phyloP scores from a whole-genome alignment of 2,329 filamentous ascomycete species.

The Leptodontidium sp. region DNA sequence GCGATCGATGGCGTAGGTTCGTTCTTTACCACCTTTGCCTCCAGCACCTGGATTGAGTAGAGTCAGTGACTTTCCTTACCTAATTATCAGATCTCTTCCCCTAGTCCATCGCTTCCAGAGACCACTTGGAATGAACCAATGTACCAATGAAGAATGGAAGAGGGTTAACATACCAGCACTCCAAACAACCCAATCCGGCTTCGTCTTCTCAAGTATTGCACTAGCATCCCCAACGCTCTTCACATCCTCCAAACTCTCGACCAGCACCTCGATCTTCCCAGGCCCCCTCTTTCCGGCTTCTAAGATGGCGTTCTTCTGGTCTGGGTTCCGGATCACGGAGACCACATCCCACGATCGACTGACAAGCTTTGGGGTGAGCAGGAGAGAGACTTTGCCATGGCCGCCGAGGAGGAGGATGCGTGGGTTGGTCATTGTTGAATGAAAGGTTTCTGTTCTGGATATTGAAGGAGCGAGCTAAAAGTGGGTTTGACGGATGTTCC shows the following conservation, averaged over 20 bases:
- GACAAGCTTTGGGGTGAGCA: slow-evolving; percentile 79
- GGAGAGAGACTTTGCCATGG: slow-evolving; percentile 80
- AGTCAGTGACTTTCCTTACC: neutral
- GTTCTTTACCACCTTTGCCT: slow-evolving; percentile 63
- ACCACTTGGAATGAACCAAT: neutral
- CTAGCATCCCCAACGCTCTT: slow-evolving; percentile 68
- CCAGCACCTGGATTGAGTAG: slow-evolving; percentile 56
- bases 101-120: neutral
- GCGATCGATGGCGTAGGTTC: slow-evolving; percentile 66
- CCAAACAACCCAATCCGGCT: slow-evolving; percentile 73
- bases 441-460: neutral
- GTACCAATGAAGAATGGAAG: neutral
- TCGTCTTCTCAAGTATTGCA: slow-evolving; percentile 66
- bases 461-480: neutral
- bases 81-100: neutral
- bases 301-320: slow-evolving; percentile 71
- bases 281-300: slow-evolving; percentile 55
- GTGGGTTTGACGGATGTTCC: no score
- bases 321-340: slow-evolving; percentile 77
- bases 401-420: slow-evolving; percentile 70
- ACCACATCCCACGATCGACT: slow-evolving; percentile 79
- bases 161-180: slow-evolving; percentile 61
- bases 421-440: slow-evolving; percentile 26
- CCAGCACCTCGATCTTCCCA: slow-evolving; percentile 72
- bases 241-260: slow-evolving; percentile 76